Evolutionary conservation across 78 protist genomes (phyloP).

Genomic region (Dictyostelium citrinum): DNA sequence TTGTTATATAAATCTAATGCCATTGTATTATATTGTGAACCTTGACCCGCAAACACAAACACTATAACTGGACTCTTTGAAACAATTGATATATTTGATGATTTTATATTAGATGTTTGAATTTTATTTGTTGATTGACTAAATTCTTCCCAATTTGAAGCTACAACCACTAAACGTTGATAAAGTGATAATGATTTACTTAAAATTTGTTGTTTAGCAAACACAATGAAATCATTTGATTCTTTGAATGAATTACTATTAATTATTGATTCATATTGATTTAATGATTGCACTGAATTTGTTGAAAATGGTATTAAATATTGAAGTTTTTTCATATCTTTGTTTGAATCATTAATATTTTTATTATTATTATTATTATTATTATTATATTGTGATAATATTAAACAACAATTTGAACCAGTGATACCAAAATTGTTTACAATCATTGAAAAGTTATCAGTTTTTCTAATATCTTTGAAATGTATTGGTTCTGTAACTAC

Average conservation of each 20-base stretch:
- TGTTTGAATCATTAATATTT: neutral
- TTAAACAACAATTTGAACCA: conserved; percentile 84
- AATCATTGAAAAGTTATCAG: conserved; percentile 3
- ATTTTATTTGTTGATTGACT: neutral
- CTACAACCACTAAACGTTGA: neutral
- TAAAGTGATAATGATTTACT: neutral
- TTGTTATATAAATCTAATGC: neutral
- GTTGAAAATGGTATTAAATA: conserved; percentile 55
- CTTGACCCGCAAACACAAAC: conserved; percentile 74
- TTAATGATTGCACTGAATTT: conserved; percentile 26
- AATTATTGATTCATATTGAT: neutral
- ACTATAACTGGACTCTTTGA: neutral
- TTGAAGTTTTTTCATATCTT: too few species aligned
- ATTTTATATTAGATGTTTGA: neutral
- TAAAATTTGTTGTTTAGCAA: conserved; percentile 1
- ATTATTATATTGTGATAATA: neutral
- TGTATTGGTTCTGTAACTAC: conserved; percentile 14
- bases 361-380: neutral
- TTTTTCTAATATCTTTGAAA: conserved; percentile 23
- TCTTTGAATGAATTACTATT: neutral
- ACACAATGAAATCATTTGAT: neutral
- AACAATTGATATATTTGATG: neutral
- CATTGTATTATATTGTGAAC: conserved; percentile 73
- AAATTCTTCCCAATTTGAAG: conserved; percentile 23
- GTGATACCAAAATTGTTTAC: conserved; percentile 83